Evolutionary conservation across 345 rosid genomes (phyloP).

Genomic region (Eucalyptus tenuipes): DNA sequence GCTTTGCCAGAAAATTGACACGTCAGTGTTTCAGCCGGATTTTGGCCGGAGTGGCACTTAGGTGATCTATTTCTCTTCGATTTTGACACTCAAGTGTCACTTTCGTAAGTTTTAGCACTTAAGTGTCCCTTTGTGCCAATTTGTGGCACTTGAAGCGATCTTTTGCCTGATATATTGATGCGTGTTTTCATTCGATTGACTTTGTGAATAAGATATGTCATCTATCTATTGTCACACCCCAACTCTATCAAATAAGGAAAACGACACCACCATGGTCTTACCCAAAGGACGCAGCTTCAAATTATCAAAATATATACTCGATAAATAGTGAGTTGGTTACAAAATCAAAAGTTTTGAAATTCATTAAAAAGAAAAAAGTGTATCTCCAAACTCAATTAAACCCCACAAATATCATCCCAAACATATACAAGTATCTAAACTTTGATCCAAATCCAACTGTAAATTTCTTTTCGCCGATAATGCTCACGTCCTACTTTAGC

Average conservation of each 20-base stretch:
- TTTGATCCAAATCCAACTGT: too few species aligned
- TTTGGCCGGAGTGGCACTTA: too few species aligned
- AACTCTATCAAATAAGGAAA: not conserved
- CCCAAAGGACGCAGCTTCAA: accelerated
- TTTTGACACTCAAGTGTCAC: too few species aligned
- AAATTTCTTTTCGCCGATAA: accelerated
- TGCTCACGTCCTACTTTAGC: accelerated
- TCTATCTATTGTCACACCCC: not conserved
- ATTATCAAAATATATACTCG: not conserved
- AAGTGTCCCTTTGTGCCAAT: too few species aligned
- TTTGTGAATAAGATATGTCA: not conserved
- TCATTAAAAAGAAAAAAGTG: too few species aligned
- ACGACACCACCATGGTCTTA: not conserved
- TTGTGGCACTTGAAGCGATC: too few species aligned
- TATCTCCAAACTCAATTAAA: not conserved
- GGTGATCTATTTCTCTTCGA: too few species aligned
- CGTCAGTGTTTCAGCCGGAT: too few species aligned
- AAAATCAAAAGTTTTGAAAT: too few species aligned
- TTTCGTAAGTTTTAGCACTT: too few species aligned
- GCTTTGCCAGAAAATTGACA: too few species aligned
- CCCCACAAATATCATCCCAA: accelerated
- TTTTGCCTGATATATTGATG: not conserved
- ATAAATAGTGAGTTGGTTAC: accelerated
- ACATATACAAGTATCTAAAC: too few species aligned
- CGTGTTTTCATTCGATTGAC: not conserved